phyloP scores from a whole-genome alignment of 345 rosid genomes.

The Murraya paniculata region DNA sequence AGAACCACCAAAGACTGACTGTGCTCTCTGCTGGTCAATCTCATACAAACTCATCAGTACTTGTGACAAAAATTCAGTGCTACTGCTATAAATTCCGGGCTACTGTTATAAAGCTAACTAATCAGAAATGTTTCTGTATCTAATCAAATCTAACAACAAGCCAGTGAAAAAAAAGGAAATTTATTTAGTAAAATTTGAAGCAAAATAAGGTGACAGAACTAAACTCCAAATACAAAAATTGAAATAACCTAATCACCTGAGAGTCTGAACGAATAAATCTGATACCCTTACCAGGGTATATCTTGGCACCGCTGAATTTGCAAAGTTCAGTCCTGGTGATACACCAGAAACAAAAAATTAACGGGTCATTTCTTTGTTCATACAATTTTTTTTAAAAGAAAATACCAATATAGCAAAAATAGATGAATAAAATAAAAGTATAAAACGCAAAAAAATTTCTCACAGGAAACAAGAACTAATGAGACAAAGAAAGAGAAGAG shows the following conservation, averaged over 20 bases:
- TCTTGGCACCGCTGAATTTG: constrained; percentile 74
- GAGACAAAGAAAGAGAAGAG: neutral
- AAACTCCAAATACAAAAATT: too few species aligned
- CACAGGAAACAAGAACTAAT: neutral
- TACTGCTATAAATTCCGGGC: too few species aligned
- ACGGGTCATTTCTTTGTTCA: neutral
- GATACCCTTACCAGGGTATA: constrained; percentile 69
- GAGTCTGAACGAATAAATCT: constrained; percentile 72
- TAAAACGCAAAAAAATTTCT: neutral
- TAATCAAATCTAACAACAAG: too few species aligned
- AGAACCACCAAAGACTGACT: too few species aligned
- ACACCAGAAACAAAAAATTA: neutral
- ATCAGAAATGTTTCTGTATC: too few species aligned
- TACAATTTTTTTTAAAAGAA: too few species aligned
- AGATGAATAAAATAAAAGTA: neutral
- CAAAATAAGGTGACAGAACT: too few species aligned
- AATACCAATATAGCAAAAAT: too few species aligned
- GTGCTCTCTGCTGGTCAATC: too few species aligned
- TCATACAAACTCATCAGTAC: too few species aligned
- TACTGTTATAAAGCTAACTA: too few species aligned
- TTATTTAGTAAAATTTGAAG: too few species aligned
- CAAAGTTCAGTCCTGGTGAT: constrained; percentile 57
- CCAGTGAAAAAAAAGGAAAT: neutral
- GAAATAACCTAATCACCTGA: constrained; percentile 37
- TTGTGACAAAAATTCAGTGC: neutral